Conservation (phyloP, 2,329 filamentous ascomycete genomes). For the Exophiala dermatitidis region DNA sequence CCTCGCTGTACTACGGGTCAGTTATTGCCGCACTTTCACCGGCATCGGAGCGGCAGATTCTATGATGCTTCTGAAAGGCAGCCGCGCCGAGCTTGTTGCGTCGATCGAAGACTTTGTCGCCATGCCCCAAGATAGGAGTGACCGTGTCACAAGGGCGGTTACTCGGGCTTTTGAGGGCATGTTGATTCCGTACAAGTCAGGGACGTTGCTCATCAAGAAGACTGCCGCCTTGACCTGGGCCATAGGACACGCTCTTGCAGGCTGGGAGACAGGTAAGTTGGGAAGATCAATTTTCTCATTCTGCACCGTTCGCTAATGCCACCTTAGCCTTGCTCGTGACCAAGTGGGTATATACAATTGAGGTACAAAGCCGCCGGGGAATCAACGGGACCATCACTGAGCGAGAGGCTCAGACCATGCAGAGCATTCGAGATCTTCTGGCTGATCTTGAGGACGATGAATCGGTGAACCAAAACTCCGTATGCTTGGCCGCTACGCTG, state of each 20-base stretch:
- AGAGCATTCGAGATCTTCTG: slow-evolving; percentile 26
- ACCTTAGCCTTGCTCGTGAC: slow-evolving; percentile 29
- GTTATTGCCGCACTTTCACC: slow-evolving; percentile 30
- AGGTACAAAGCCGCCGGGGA: slow-evolving; percentile 20
- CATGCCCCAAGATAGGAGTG: slow-evolving; percentile 25
- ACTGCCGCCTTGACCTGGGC: slow-evolving; percentile 32
- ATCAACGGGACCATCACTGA: slow-evolving; percentile 15
- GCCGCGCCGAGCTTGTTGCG: slow-evolving; percentile 25
- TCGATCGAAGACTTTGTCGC: slow-evolving; percentile 28
- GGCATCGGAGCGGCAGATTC: slow-evolving; percentile 29
- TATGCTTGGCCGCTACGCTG: slow-evolving; percentile 28
- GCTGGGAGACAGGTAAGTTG: slow-evolving; percentile 31
- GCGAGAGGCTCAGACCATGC: slow-evolving; percentile 28
- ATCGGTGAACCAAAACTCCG: slow-evolving; percentile 13
- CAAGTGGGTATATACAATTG: slow-evolving; percentile 32
- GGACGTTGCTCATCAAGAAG: slow-evolving; percentile 30
- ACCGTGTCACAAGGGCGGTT: slow-evolving; percentile 29
- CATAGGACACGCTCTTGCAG: slow-evolving; percentile 32
- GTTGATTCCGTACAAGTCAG: slow-evolving; percentile 28
- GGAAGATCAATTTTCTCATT: not conserved
- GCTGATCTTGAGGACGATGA: slow-evolving; percentile 25
- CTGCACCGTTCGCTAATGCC: not conserved
- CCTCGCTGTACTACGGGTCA: slow-evolving; percentile 31
- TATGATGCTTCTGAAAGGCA: slow-evolving; percentile 29
- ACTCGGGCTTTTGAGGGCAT: slow-evolving; percentile 30